phyloP scores from a whole-genome alignment of 1,284 basidiomycete species.

The Mycena sp. region DNA sequence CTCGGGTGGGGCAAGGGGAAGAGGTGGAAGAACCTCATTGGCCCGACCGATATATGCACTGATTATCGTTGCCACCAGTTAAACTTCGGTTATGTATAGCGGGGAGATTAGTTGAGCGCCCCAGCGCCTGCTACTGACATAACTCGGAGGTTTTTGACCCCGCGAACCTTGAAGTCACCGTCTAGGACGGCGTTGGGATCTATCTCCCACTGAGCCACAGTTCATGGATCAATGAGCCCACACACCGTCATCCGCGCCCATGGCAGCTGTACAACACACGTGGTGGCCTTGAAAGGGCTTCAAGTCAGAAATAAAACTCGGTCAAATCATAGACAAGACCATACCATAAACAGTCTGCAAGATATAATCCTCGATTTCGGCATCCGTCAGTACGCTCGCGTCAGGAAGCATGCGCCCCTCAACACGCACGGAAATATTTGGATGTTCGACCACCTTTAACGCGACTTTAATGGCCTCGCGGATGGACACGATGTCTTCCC shows the following conservation, averaged over 20 bases:
- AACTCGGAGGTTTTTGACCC: constrained; percentile 39
- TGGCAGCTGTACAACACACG: constrained; percentile 43
- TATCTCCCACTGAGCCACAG: constrained; percentile 2
- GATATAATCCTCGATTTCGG: constrained; percentile 35
- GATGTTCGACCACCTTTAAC: neutral
- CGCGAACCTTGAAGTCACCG: constrained; percentile 41
- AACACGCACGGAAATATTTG: constrained; percentile 7
- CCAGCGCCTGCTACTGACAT: no score
- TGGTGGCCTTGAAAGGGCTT: constrained; percentile 37
- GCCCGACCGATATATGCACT: no score
- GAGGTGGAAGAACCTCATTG: no score
- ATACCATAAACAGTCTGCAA: constrained; percentile 36
- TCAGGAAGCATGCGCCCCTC: constrained; percentile 36
- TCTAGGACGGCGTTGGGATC: constrained; percentile 43
- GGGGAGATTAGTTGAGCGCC: no score
- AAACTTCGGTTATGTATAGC: no score
- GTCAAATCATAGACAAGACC: neutral
- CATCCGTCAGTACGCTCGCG: constrained; percentile 31
- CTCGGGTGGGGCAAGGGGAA: no score
- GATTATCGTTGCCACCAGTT: no score
- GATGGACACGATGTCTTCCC: constrained; percentile 37
- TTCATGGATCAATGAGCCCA: neutral
- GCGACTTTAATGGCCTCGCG: neutral
- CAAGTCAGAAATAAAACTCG: neutral
- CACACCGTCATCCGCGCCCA: constrained; percentile 40